Conservation (phyloP, 192 early-diverging fungal genomes). For the Physocladia obscura region DNA sequence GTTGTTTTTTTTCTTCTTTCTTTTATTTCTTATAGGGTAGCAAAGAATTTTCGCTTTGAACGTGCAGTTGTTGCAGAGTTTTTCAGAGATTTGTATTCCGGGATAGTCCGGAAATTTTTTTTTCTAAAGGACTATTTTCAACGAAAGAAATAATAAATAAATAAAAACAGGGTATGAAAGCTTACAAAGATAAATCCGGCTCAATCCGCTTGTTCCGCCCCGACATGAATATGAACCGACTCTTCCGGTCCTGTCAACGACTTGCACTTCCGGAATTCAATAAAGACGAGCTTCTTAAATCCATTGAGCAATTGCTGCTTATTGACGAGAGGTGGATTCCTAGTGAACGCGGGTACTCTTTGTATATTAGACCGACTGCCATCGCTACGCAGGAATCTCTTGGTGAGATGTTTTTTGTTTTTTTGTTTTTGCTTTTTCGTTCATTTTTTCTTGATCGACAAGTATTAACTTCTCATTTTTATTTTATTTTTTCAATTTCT, state of each 20-base stretch:
- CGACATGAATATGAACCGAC: conserved; percentile 94
- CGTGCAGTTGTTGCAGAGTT: not conserved
- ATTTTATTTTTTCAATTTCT: no score
- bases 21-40: not conserved
- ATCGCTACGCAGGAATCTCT: conserved; percentile 83
- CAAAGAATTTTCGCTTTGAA: not conserved
- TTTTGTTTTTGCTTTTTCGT: not conserved
- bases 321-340: conserved; percentile 89
- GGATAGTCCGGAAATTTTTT: not conserved
- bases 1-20: conserved; percentile 6
- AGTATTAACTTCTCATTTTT: no score
- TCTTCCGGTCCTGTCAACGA: conserved; percentile 74
- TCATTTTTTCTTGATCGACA: not conserved
- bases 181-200: conserved; percentile 82
- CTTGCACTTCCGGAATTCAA: conserved; percentile 84
- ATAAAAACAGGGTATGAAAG: conserved; percentile 14
- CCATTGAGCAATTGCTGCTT: conserved; percentile 80
- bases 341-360: conserved; percentile 82
- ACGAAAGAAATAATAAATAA: not conserved
- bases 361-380: conserved; percentile 90
- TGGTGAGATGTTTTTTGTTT: conserved; percentile 29
- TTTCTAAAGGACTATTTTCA: not conserved
- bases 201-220: conserved; percentile 92
- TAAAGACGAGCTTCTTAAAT: conserved; percentile 72
- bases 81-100: no score